Base-by-base conservation (phyloP, 306 rosid species). In the Potentilla sterilis region DNA sequence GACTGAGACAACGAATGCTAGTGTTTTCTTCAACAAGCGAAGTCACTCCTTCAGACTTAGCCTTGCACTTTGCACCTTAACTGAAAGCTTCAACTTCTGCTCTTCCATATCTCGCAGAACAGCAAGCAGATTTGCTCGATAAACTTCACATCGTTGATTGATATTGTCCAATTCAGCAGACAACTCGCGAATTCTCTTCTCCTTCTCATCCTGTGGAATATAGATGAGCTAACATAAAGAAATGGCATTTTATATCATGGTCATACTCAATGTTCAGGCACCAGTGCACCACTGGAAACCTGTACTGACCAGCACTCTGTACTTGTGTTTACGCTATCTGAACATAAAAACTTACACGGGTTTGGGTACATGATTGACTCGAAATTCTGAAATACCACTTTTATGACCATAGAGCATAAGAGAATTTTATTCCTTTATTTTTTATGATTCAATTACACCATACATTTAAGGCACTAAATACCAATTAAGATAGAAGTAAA, bases 31-130 rank as follows among this genome's bases (percentile, higher is more conserved):
- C 47, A n/a, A 69, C 79, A 82, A 37, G 10, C 41, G 65, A 61
- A 48, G 38, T 82, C 86, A 93, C 79, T 93, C 98, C 79, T 88
- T 93, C 93, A 91, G 78, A 83, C 97, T 91, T 79, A 91, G 89
- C 86, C 88, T 88, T 2, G 98, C 98, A 88, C 86, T 93, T 82
- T 93, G 97, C 85, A 93, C 98, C 83, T 93, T 93, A 75, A 91
- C 93, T 5, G 96, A 90, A 75, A 93, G 81, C 86, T 91, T 93
- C 69, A 87, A 79, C 88, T 93, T 93, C 78, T 94, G 98, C 63
- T 94, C 97, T 86, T 94, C 96, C 97, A 94, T 92, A 78, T 94
- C 98, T 83, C 80, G 92, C 42, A 90, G 88, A 83, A 91, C 91
- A 67, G 98, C 87, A 80, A 88, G 84, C 78, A 91, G 83, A 85